Evolutionary conservation across 441 rosid species (phyloP).

Genomic region (Erysimum pusillum): DNA sequence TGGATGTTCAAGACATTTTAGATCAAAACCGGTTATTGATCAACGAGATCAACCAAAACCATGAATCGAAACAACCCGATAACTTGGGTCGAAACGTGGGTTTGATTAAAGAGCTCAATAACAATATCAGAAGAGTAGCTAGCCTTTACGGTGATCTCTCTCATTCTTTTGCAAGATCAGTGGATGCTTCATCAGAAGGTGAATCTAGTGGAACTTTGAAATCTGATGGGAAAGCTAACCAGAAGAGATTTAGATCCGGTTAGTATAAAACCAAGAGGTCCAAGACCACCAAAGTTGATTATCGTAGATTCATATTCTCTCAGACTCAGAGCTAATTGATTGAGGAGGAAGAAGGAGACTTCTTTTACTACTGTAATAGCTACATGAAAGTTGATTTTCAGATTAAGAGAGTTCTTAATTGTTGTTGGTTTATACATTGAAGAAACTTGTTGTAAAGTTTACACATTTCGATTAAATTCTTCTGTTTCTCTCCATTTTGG

Average conservation of each 20-base stretch:
- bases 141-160: constrained; percentile 92
- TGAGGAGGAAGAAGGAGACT: constrained; percentile 13
- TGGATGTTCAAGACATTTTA: constrained; percentile 85
- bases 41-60: constrained; percentile 91
- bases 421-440: not conserved
- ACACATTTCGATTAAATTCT: constrained; percentile 27
- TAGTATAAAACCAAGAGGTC: constrained; percentile 9
- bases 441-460: constrained; percentile 39
- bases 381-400: not conserved
- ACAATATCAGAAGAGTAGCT: constrained; percentile 89
- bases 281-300: not conserved
- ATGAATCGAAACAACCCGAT: constrained; percentile 84
- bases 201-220: constrained; percentile 71
- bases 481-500: not conserved
- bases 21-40: constrained; percentile 88
- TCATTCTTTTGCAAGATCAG: constrained; percentile 64
- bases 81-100: constrained; percentile 86
- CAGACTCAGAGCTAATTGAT: constrained; percentile 37
- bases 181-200: constrained; percentile 83
- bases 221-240: constrained; percentile 73
- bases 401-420: not conserved
- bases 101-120: constrained; percentile 89
- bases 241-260: constrained; percentile 74
- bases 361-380: constrained; percentile 18
- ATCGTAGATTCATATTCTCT: constrained; percentile 20